Evolutionary conservation across 495 filamentous ascomycete genomes (phyloP), one percentile per base, ranked within the genome.

Genomic region (Aspergillus carlsbadensis): DNA sequence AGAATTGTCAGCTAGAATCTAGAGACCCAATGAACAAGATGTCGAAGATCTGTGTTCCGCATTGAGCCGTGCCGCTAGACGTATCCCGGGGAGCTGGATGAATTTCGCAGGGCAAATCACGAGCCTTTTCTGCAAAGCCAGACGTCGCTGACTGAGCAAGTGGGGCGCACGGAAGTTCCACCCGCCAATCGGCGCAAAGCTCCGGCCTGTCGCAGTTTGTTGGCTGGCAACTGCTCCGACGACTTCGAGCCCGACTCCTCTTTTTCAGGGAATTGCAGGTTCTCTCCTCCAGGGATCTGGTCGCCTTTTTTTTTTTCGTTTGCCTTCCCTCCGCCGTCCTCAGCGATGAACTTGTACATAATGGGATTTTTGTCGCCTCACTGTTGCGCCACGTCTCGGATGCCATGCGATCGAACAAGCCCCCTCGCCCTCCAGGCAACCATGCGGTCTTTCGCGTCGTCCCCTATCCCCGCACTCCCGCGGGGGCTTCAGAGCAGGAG

Each of bases 341-440:
- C 42, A 45, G 42, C 22, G 11, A 45, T 45, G 42, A 10, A 24
- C 4, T 14, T 29, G 6, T 22, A 29, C 24, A 45, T 34, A 15
- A 15, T 17, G 47, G 34, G 47, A 37, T 34, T 11, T 5, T 5
- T 10, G 47, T 39, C 34, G 36, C 47, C 34, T 37, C 11, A 10
- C 10, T n/a, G 11, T 50, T 15, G 18, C 34, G 11, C 46, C 46
- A 36, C 34, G 44, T 24, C 18, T 21, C 33, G 3, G 6, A 20
- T 39, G 47, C 20, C 34, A 50, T 50, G 47, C 47, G 47, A 50
- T 39, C 34, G 14, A 50, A 50, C 36, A 50, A 50, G 5, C 47
- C 18, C 34, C 34, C 20, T 24, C 47, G 47, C 21, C 47, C 47
- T 5, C 15, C 46, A 6, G 47, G 34, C 34, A 50, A 50, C 13